Conservation (phyloP, 106 monocot species). For the Allium sativum region DNA sequence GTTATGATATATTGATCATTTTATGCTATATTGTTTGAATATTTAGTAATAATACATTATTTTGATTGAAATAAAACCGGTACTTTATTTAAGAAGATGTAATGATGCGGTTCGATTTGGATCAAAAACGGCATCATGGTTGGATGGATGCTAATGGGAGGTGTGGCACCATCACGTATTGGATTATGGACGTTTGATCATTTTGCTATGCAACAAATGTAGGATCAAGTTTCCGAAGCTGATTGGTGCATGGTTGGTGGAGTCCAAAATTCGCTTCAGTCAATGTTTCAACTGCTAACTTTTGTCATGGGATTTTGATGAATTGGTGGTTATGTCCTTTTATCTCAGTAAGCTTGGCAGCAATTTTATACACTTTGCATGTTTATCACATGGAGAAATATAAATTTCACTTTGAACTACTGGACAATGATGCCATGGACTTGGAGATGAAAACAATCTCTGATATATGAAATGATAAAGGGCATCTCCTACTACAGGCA, state of each 20-base stretch:
- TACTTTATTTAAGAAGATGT: too few relatives aligned
- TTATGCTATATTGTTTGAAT: too few relatives aligned
- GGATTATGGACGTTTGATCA: constrained; percentile 99
- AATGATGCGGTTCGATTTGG: constrained; percentile 73
- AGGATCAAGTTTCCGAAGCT: constrained; percentile 77
- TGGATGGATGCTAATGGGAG: constrained; percentile 90
- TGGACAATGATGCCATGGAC: too few relatives aligned
- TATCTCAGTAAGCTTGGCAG: constrained; percentile 45
- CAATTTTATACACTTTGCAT: constrained; percentile 59
- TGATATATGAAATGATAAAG: too few relatives aligned
- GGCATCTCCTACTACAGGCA: too few relatives aligned
- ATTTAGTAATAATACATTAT: too few relatives aligned
- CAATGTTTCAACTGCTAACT: constrained; percentile 75
- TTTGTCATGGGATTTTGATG: constrained; percentile 83
- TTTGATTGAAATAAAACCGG: too few relatives aligned
- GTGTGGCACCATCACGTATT: constrained; percentile 83
- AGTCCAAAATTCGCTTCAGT: constrained; percentile 87
- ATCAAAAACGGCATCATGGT: constrained; percentile 21
- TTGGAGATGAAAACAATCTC: too few relatives aligned
- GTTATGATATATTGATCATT: too few relatives aligned
- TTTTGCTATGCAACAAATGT: constrained; percentile 84
- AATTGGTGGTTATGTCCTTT: constrained; percentile 76
- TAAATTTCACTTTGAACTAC: constrained; percentile 53
- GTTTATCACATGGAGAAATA: constrained; percentile 64
- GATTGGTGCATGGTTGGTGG: constrained; percentile 88